Conservation (phyloP, 768 basidiomycete species). For the Artomyces pyxidatus region DNA sequence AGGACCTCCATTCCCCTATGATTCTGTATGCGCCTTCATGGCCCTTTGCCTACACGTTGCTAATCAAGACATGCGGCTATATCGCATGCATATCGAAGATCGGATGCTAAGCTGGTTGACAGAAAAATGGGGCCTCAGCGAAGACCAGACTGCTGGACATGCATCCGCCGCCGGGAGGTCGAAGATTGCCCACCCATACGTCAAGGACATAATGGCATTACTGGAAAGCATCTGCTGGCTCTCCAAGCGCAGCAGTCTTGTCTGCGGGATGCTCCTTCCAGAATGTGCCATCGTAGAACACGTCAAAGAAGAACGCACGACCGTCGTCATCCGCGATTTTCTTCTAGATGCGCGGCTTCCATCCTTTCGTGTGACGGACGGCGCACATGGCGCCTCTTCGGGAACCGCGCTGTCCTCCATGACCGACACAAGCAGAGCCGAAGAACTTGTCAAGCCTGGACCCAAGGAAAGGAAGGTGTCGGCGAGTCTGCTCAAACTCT, state of each 20-base stretch:
- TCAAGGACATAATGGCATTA: constrained; percentile 55
- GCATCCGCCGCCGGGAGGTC: constrained; percentile 28
- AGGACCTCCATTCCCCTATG: constrained; percentile 79
- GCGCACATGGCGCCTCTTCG: background rate
- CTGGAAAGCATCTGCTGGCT: constrained; percentile 59
- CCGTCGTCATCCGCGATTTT: constrained; percentile 59
- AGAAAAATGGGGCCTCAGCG: constrained; percentile 56
- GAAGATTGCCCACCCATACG: constrained; percentile 43
- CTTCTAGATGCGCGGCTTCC: constrained; percentile 61
- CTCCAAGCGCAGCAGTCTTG: constrained; percentile 34
- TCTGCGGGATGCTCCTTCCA: constrained; percentile 53
- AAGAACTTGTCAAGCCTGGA: constrained; percentile 37
- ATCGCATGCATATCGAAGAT: constrained; percentile 81
- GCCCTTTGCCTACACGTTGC: constrained; percentile 60
- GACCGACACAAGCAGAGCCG: constrained; percentile 1
- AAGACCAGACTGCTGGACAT: constrained; percentile 26
- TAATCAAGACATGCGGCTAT: constrained; percentile 73
- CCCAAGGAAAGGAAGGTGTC: constrained; percentile 57
- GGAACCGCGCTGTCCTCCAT: background rate
- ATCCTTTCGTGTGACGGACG: constrained; percentile 19
- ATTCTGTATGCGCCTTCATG: constrained; percentile 85
- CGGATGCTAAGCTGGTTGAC: constrained; percentile 78
- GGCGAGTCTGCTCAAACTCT: constrained; percentile 49
- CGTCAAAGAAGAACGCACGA: constrained; percentile 49
- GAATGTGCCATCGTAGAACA: constrained; percentile 57